These are phyloP conservation scores for Phanerodontia chrysosporium DNA, from an alignment of 768 basidiomycete species.

Conservation along the genomic window DNA sequence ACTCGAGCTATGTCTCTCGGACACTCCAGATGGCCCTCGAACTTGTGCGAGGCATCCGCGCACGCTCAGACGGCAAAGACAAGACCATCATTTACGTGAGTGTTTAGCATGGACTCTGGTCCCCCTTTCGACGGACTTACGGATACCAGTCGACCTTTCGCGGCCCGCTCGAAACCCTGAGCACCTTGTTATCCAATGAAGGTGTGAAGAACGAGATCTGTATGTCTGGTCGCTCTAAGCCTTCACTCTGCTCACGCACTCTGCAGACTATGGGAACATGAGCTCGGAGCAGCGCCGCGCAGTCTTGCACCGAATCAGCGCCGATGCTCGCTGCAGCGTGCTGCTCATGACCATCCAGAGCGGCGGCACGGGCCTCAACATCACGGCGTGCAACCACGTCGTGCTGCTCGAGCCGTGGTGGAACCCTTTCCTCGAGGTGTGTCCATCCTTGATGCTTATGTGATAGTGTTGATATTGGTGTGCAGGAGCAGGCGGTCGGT, in stretches of 20 bases:
- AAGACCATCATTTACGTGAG: constrained; percentile 11
- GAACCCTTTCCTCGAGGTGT: constrained; percentile 16
- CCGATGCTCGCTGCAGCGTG: constrained; percentile 3
- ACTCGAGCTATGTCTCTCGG: background rate
- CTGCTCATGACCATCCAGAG: constrained; percentile 10
- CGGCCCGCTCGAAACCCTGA: background rate
- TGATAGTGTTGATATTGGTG: background rate
- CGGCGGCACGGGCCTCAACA: constrained; percentile 12
- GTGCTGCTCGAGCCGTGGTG: constrained; percentile 16
- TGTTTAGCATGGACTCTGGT: background rate
- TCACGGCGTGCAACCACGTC: constrained; percentile 14
- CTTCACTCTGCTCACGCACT: background rate
- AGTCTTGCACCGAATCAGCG: background rate
- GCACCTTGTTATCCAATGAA: no score
- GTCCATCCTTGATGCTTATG: background rate
- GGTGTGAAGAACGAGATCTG: background rate
- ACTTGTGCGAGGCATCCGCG: background rate
- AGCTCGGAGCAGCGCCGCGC: background rate
- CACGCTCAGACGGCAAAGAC: background rate
- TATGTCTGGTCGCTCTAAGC: no score
- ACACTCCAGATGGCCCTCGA: background rate
- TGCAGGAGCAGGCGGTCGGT: constrained; percentile 26
- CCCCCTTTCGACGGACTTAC: background rate
- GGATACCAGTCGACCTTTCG: constrained; percentile 2
- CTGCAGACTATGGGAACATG: constrained; percentile 5